Conservation (phyloP, 306 rosid species). For the Datisca glomerata region DNA sequence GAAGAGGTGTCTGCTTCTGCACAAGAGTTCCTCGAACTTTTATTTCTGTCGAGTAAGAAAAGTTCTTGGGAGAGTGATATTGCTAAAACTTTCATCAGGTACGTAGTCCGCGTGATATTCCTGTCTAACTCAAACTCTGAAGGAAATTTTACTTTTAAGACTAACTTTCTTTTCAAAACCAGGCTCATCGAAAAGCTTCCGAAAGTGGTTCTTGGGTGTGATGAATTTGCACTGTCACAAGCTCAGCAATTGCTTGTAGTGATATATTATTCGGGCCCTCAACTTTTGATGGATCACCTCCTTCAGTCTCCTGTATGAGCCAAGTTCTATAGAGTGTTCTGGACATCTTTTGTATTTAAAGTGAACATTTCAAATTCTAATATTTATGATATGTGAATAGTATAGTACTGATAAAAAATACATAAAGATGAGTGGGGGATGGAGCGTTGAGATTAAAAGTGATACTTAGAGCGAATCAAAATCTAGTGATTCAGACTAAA, state of each 20-base stretch:
- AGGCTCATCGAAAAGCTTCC: conserved; percentile 91
- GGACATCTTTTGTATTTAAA: too few species aligned
- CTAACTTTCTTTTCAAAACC: conserved; percentile 17
- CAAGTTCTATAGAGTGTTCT: too few species aligned
- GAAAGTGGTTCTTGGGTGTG: conserved; percentile 72
- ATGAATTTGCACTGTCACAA: conserved; percentile 58
- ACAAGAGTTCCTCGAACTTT: conserved; percentile 52
- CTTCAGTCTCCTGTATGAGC: conserved; percentile 82
- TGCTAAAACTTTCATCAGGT: conserved; percentile 66
- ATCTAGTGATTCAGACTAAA: too few species aligned
- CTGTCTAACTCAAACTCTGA: too few species aligned
- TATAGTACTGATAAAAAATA: too few species aligned
- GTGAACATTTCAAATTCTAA: too few species aligned
- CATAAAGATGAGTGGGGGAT: too few species aligned
- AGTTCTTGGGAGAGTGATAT: conserved; percentile 34
- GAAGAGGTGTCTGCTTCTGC: conserved; percentile 64
- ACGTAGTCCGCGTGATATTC: too few species aligned
- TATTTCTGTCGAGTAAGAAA: conserved; percentile 35
- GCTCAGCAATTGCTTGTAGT: conserved; percentile 60
- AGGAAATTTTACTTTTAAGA: conserved; percentile 1
- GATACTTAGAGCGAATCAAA: too few species aligned
- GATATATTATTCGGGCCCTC: conserved; percentile 85
- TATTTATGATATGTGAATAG: too few species aligned
- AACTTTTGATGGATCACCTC: conserved; percentile 53
- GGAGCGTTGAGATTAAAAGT: too few species aligned